phyloP scores from a whole-genome alignment of 1,139 yeast species.

The Zygoascus meyerae region DNA sequence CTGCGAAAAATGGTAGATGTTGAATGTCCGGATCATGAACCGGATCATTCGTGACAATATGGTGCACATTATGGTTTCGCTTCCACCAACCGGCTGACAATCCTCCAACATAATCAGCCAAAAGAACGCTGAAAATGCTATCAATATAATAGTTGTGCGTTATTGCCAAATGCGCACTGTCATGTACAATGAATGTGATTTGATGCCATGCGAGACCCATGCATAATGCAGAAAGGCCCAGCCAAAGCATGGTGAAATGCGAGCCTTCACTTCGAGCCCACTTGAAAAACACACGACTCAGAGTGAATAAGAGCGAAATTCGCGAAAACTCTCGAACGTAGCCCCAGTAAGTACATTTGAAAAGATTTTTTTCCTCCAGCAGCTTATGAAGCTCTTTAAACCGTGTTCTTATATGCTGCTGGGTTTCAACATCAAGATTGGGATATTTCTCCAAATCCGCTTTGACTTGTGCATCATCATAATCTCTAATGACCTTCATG shows the following conservation, averaged over 20 bases:
- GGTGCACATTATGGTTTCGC: slow-evolving; percentile 86
- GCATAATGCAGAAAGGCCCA: slow-evolving; percentile 53
- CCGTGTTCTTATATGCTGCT: slow-evolving; percentile 47
- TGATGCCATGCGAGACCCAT: slow-evolving; percentile 89
- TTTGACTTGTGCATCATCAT: slow-evolving; percentile 50
- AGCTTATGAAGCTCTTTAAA: slow-evolving; percentile 58
- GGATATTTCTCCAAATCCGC: slow-evolving; percentile 56
- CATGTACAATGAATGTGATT: slow-evolving; percentile 80
- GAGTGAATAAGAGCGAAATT: slow-evolving; percentile 48
- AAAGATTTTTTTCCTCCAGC: slow-evolving; percentile 53
- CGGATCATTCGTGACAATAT: slow-evolving; percentile 81
- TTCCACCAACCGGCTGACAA: slow-evolving; percentile 94
- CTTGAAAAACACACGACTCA: slow-evolving; percentile 45
- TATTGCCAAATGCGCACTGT: slow-evolving; percentile 80
- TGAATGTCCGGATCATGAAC: slow-evolving; percentile 93
- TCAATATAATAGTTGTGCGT: slow-evolving; percentile 79
- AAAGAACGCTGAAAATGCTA: slow-evolving; percentile 61
- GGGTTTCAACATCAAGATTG: slow-evolving; percentile 61
- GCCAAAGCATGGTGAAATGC: slow-evolving; percentile 28
- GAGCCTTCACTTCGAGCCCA: slow-evolving; percentile 17
- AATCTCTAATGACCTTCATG: slow-evolving; percentile 45
- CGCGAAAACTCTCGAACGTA: slow-evolving; percentile 63
- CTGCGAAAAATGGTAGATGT: slow-evolving; percentile 87
- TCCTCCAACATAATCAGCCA: slow-evolving; percentile 84
- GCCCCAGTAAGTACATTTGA: slow-evolving; percentile 66